Conservation (phyloP, 805 yeast genomes). For the Schwanniomyces vanrijiae region DNA sequence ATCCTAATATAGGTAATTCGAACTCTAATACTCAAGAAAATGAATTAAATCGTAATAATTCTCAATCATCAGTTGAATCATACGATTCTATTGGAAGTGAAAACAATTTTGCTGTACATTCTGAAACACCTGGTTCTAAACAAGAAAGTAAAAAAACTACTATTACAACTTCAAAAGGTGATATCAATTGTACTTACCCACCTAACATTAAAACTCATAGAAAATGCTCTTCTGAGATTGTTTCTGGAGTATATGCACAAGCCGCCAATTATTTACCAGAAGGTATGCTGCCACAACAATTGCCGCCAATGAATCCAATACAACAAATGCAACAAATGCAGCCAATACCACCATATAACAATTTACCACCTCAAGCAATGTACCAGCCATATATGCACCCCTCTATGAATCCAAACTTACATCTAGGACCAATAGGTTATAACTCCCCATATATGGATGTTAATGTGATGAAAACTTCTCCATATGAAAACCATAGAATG, state of each 20-base stretch:
- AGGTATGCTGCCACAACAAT: background rate
- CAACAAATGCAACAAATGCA: background rate
- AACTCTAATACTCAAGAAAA: too few relatives aligned
- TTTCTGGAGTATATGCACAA: background rate
- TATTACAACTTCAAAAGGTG: too few relatives aligned
- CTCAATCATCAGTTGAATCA: conserved; percentile 17
- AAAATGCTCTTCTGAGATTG: background rate
- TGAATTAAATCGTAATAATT: conserved; percentile 4
- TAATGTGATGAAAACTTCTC: background rate
- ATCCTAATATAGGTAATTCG: too few relatives aligned
- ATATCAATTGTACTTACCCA: background rate
- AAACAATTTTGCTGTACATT: conserved; percentile 18
- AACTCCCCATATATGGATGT: background rate
- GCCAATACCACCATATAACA: background rate
- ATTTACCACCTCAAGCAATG: background rate
- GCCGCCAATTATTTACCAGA: background rate
- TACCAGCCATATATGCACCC: background rate
- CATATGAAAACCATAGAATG: background rate
- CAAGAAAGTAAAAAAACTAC: background rate
- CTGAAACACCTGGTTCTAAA: conserved; percentile 4
- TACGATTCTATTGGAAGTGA: conserved; percentile 33
- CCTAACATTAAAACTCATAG: background rate
- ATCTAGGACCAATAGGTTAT: background rate
- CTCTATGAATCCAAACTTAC: background rate
- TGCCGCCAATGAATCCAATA: background rate